Evolutionary conservation across 2,329 filamentous ascomycete species (phyloP), one percentile per base, ranked within the genome.

Genomic region (Metarhizium guizhouense): DNA sequence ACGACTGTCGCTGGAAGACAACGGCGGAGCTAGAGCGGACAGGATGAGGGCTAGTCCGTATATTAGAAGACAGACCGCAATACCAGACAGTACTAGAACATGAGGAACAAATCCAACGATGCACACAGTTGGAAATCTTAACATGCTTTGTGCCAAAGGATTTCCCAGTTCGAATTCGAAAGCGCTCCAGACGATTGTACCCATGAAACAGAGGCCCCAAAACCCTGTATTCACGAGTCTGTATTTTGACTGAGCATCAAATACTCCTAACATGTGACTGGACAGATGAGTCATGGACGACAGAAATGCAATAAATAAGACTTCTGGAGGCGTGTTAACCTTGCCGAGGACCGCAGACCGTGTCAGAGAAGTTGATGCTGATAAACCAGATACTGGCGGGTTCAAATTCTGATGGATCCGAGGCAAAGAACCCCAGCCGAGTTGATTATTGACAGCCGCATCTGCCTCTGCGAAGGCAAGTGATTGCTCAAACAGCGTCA

Each of bases 401-500:
- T 64, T 70, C 2, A 72, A 63, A 29, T 72, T 64, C 32, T 74
- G 71, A 30, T 74, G 71, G 13, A 73, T 70, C 48, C 79, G 76
- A 54, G 79, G 67, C 60, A 88, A 86, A 1, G 83, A 64, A 0
- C 86, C 84, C 69, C 91, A 83, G 13, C 86, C 86, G 14, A 96
- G 80, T 52, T 91, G 88, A 61, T 86, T 88, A 63, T 85, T 86
- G 49, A 96, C 85, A 60, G 92, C 88, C 34, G 89, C 87, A 68
- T 99, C 94, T 8, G 93, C 93, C 70, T 99, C 94, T 11, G 93
- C 90, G 72, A 97, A 99, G 2, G 93, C 93, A 8, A 99, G 77
- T 0, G 92, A 96, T 66, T 96, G 92, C 68, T 99, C 94, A 64
- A 97, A 96, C 2, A 96, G 81, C 0, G 92, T 96, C 89, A 97